Conservation (phyloP, 2,329 filamentous ascomycete genomes). For the Incumbomyces lentus region DNA sequence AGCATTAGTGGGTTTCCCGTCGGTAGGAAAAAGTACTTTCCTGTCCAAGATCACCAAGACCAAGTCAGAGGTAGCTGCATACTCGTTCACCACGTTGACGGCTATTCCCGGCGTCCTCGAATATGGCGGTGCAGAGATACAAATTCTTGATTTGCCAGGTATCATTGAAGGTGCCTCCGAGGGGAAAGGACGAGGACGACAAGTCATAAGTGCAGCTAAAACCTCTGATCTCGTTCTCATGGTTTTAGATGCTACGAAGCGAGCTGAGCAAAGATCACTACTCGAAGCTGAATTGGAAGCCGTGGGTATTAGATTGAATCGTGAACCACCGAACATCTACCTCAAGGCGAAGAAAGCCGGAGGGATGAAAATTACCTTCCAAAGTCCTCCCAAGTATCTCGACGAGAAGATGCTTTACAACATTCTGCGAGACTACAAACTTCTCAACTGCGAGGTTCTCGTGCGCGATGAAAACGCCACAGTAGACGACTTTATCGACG, state of each 20-base stretch:
- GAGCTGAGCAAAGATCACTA: conserved; percentile 79
- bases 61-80: conserved; percentile 87
- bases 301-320: conserved; percentile 86
- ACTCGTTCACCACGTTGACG: conserved; percentile 93
- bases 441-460: conserved; percentile 92
- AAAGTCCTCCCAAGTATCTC: conserved; percentile 73
- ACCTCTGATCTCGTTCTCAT: conserved; percentile 75
- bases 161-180: conserved; percentile 96
- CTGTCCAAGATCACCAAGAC: conserved; percentile 99
- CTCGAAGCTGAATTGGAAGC: conserved; percentile 89
- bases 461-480: conserved; percentile 91
- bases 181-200: conserved; percentile 86
- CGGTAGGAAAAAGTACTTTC: conserved; percentile 97
- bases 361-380: conserved; percentile 98
- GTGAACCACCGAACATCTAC: conserved; percentile 93
- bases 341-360: conserved; percentile 91
- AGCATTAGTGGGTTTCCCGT: conserved; percentile 95
- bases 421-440: conserved; percentile 96
- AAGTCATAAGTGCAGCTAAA: conserved; percentile 95
- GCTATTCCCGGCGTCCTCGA: conserved; percentile 95
- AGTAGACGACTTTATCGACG: conserved; percentile 96
- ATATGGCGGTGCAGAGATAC: conserved; percentile 95
- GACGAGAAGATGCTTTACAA: conserved; percentile 99
- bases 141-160: conserved; percentile 91
- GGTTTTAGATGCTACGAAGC: conserved; percentile 93